Percentiles rank a stretch among this genome's conserved stretches.
Evolutionary conservation across 2,329 filamentous ascomycete species (phyloP).

Genomic region (Xylariales sp.): DNA sequence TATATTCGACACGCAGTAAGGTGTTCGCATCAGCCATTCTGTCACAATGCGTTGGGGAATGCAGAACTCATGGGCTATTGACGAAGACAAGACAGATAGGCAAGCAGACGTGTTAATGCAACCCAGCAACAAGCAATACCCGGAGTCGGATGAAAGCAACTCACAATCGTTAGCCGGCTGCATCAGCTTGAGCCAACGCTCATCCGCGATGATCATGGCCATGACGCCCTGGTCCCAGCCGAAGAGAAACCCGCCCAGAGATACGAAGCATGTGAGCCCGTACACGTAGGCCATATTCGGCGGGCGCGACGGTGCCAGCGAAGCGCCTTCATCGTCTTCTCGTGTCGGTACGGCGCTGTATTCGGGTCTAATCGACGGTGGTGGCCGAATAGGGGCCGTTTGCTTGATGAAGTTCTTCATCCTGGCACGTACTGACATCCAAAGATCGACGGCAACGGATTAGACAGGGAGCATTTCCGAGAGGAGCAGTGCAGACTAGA

Average conservation of each 20-base stretch:
- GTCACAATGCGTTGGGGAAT: background rate
- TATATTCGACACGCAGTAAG: background rate
- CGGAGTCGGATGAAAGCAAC: background rate
- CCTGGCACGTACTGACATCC: slow-evolving; percentile 1
- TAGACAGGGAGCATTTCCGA: background rate
- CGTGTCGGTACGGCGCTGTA: slow-evolving; percentile 19
- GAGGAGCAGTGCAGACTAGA: background rate
- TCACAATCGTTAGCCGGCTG: slow-evolving; percentile 46
- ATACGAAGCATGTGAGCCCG: slow-evolving; percentile 47
- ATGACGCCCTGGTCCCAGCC: slow-evolving; percentile 51
- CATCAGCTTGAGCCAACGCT: slow-evolving; percentile 48
- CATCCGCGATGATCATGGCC: slow-evolving; percentile 50
- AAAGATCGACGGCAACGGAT: background rate
- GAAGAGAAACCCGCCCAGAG: slow-evolving; percentile 48
- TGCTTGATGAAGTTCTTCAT: slow-evolving; percentile 46
- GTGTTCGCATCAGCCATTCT: slow-evolving; percentile 14
- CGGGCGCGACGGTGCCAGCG: slow-evolving; percentile 30
- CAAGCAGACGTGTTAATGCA: background rate
- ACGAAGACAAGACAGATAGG: background rate
- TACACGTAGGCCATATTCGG: slow-evolving; percentile 49
- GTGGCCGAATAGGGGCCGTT: slow-evolving; percentile 42
- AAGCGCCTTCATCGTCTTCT: slow-evolving; percentile 11
- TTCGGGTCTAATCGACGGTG: slow-evolving; percentile 19
- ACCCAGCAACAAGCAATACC: background rate
- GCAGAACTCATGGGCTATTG: background rate